A percentile compares a stretch with the other conserved stretches of the same genome.
phyloP scores from a whole-genome alignment of 305 asterid species.

The Plantago coronopus region DNA sequence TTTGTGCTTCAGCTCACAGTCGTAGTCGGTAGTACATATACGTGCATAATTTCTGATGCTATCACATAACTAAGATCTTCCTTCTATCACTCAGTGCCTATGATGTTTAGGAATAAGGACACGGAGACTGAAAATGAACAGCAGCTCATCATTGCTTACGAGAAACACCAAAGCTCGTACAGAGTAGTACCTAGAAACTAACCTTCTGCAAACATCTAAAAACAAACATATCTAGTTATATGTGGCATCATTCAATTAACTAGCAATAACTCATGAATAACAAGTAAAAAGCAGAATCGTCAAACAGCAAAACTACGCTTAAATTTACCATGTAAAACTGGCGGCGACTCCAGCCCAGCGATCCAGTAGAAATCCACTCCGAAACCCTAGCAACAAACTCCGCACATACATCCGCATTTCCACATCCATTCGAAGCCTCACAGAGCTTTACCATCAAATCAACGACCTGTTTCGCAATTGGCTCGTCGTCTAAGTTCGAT shows the following conservation, averaged over 20 bases:
- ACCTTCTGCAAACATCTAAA: background rate
- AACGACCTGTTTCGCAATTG: slow-evolving; percentile 58
- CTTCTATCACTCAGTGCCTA: background rate
- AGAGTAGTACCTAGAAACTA: no score
- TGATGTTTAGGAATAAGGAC: background rate
- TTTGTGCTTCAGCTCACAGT: background rate
- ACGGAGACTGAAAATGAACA: background rate
- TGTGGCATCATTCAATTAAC: no score
- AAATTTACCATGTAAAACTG: slow-evolving; percentile 62
- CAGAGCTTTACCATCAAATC: slow-evolving; percentile 59
- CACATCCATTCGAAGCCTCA: slow-evolving; percentile 27
- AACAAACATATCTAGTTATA: no score
- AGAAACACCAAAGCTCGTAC: no score
- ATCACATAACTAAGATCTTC: background rate
- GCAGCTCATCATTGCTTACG: background rate
- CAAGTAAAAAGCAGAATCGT: no score
- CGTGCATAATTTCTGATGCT: background rate
- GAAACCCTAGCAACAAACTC: slow-evolving; percentile 72
- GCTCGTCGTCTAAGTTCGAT: slow-evolving; percentile 62
- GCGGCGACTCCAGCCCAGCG: slow-evolving; percentile 74
- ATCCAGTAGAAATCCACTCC: slow-evolving; percentile 53
- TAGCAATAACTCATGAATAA: no score
- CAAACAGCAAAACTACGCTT: background rate
- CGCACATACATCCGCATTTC: slow-evolving; percentile 40
- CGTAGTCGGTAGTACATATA: no score